These are phyloP conservation scores for Erodium trifolium DNA, from an alignment of 441 rosid species.

Conservation along the genomic window DNA sequence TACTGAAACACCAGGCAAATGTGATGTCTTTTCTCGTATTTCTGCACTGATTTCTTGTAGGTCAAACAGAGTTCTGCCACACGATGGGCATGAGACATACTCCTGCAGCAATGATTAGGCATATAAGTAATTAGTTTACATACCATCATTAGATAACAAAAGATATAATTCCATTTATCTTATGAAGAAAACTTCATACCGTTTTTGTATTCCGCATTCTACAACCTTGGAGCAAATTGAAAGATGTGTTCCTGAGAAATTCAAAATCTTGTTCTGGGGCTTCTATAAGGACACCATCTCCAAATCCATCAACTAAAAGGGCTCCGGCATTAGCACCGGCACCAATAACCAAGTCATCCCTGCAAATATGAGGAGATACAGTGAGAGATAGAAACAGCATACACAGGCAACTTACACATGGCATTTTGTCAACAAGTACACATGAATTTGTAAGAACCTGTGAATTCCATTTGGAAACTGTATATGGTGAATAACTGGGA, in stretches of 20 bases:
- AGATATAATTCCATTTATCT: too few species aligned
- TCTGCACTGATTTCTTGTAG: slow-evolving; percentile 95
- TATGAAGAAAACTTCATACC: slow-evolving; percentile 30
- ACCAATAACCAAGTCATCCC: slow-evolving; percentile 85
- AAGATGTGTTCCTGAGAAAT: slow-evolving; percentile 79
- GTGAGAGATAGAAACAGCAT: not conserved
- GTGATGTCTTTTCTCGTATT: slow-evolving; percentile 81
- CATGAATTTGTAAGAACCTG: slow-evolving; percentile 39
- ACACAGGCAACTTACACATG: not conserved
- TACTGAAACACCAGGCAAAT: slow-evolving; percentile 97
- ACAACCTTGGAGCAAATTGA: slow-evolving; percentile 92
- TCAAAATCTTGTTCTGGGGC: slow-evolving; percentile 81
- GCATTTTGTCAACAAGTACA: slow-evolving; percentile 7
- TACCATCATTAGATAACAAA: too few species aligned
- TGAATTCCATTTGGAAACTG: slow-evolving; percentile 59
- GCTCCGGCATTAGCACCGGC: slow-evolving; percentile 81
- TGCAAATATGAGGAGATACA: slow-evolving; percentile 27
- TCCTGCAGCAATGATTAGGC: slow-evolving; percentile 37
- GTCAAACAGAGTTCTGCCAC: slow-evolving; percentile 93
- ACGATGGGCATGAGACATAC: slow-evolving; percentile 97
- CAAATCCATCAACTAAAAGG: slow-evolving; percentile 89
- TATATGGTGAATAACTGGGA: slow-evolving; percentile 91
- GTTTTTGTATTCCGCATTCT: slow-evolving; percentile 98
- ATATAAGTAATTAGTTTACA: too few species aligned
- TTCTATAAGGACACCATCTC: slow-evolving; percentile 87